Evolutionary conservation across 179 eudicot species (phyloP).

Genomic region (Carnegiea gigantea): DNA sequence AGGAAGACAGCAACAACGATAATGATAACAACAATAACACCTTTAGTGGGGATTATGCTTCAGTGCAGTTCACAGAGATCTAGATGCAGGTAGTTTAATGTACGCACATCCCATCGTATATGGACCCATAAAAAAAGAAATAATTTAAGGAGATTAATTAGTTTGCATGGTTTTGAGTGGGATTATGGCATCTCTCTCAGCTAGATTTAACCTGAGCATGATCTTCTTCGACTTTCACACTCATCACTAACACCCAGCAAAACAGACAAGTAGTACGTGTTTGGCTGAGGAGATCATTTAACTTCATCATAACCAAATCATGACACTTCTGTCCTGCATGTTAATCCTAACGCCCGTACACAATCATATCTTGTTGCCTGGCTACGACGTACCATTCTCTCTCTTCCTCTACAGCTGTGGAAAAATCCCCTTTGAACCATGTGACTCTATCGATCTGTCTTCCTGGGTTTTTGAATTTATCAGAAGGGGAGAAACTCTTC

Average conservation of each 20-base stretch:
- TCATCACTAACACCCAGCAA: slow-evolving; percentile 14
- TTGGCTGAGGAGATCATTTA: background rate
- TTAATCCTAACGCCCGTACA: slow-evolving; percentile 23
- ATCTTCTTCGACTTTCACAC: slow-evolving; percentile 21
- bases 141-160: too few relatives aligned
- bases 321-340: slow-evolving; percentile 12
- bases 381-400: background rate
- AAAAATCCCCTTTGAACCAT: slow-evolving; percentile 20
- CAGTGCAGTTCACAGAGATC: too few relatives aligned
- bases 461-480: slow-evolving; percentile 19
- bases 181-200: background rate
- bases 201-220: background rate
- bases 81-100: too few relatives aligned
- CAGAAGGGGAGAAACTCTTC: slow-evolving; percentile 4
- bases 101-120: too few relatives aligned
- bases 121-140: too few relatives aligned
- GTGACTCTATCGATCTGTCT: slow-evolving; percentile 22
- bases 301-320: slow-evolving; percentile 27
- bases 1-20: too few relatives aligned
- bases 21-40: too few relatives aligned
- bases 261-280: slow-evolving; percentile 22
- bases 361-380: background rate
- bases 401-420: slow-evolving; percentile 23
- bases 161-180: slow-evolving; percentile 37
- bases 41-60: too few relatives aligned